Base-by-base conservation (phyloP, 2,329 filamentous ascomycete genomes). In the Chaetomium globosum region DNA sequence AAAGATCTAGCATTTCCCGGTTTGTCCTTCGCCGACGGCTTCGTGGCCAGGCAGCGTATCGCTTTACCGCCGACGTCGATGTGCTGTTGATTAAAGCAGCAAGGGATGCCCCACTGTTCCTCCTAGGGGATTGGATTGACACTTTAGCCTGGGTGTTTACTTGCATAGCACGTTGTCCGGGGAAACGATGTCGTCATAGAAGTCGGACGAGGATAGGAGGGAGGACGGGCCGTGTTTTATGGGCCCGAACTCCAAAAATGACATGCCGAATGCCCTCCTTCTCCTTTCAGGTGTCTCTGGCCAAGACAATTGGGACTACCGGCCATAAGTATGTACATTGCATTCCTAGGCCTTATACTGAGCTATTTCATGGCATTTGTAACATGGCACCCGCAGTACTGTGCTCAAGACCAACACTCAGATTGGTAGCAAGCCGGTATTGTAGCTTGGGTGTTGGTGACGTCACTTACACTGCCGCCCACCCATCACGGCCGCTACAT, bases 381-480 rank as follows among this genome's bases (percentile, higher is more conserved):
- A 31, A 31, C 13, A 64, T 64, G 62, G 56, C 57, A 51, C 21
- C 56, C 10, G 21, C 39, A 0, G 19, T 12, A 1, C 3, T 54
- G 30, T 60, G 16, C 30, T 43, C 52, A 0, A n/a, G 23, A 33
- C 57, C 61, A 26, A 36, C 57, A n/a, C 10, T 43, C 2, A 65
- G 57, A 48, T 2, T 61, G 2, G 39, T 26, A n/a, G 16, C 31
- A 8, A 43, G n/a, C 13, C 21, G 43, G 23, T 21, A 21, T 4
- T 43, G 52, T n/a, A 43, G n/a, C 16, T 5, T 16, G 4, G 31
- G 36, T 16, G 36, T 39, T 23, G 4, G 63, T 65, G 63, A 65
- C 63, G 63, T 65, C 63, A 65, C 52, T 33, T 61, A 52, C 53
- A 52, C 43, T 13, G 19, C 57, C n/a, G 26, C n/a, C 19, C 52